Base-by-base conservation (phyloP, 2,329 filamentous ascomycete genomes). In the Westerdykella sp. region DNA sequence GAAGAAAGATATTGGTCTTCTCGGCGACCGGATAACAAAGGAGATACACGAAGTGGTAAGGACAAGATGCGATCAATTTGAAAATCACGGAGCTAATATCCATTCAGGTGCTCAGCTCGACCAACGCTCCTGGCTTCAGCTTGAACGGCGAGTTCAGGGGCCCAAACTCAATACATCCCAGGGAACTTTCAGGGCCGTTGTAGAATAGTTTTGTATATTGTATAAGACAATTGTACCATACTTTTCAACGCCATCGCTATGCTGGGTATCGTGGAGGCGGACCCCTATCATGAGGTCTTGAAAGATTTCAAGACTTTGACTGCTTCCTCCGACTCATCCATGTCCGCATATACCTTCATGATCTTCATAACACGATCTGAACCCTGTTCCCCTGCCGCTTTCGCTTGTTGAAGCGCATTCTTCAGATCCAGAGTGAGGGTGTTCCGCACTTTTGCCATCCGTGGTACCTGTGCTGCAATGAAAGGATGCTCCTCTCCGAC, bases 111-210 rank as follows among this genome's bases (percentile, higher is more conserved):
- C 71, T 98, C 58, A 91, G 87, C 72, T 88, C 89, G 11, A 95
- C 91, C 6, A 77, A 93, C 61, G 83, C 85, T 1, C 90, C 93
- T 1, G 91, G 88, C 0, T 81, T 98, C 72, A 88, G 83, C 63
- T 70, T 98, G 65, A 95, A 80, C 63, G 91, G 90, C 44, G 80
- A 84, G 42, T 85, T 93, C 66, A 80, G 71, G 57, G 74, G 83
- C 11, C 38, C 61, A 5, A 53, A 67, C 34, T 68, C 63, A 14
- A 60, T 69, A 52, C 46, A 60, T n/a, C 55, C 66, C 13, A 69
- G 65, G 50, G 69, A 71, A 6, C 42, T 69, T 25, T 53, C 55
- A n/a, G 60, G 60, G 5, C 59, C 60, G 16, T 50, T 65, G 55
- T 65, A 62, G 43, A 9, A 28, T 28, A 45, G 43, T 45, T 5